phyloP scores from a whole-genome alignment of 352 stramenopile species.

The Phytophthora boehmeriae region DNA sequence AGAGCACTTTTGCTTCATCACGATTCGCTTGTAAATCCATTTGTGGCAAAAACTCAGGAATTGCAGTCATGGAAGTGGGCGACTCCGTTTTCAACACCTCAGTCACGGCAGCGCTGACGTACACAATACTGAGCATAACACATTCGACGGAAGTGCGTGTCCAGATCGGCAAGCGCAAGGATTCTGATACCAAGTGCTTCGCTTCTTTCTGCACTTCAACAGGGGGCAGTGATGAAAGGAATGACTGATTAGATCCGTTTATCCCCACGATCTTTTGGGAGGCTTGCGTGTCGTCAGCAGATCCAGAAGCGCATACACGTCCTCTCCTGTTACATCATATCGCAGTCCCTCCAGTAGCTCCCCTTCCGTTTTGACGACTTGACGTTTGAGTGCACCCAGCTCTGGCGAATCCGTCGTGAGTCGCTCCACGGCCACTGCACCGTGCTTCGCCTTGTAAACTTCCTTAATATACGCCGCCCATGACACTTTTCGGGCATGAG shows the following conservation, averaged over 20 bases:
- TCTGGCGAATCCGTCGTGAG: constrained; percentile 42
- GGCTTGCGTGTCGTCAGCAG: constrained; percentile 55
- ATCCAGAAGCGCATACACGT: constrained; percentile 79
- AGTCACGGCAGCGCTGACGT: constrained; percentile 64
- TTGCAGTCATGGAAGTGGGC: constrained; percentile 5
- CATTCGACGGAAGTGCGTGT: constrained; percentile 64
- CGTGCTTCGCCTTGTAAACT: constrained; percentile 71
- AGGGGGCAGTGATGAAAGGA: constrained; percentile 34
- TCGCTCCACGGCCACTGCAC: constrained; percentile 19
- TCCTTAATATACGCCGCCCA: constrained; percentile 74
- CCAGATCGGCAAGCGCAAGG: constrained; percentile 67
- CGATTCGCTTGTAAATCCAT: constrained; percentile 50
- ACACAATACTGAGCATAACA: constrained; percentile 69
- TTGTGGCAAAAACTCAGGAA: constrained; percentile 55
- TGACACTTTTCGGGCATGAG: constrained; percentile 57
- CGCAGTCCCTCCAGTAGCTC: constrained; percentile 76
- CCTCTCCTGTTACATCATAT: constrained; percentile 75
- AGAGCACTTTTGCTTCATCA: constrained; percentile 48
- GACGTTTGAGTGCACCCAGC: constrained; percentile 58
- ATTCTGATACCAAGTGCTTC: constrained; percentile 64
- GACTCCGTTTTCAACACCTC: constrained; percentile 32
- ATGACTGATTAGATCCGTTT: constrained; percentile 16
- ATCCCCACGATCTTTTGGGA: constrained; percentile 41
- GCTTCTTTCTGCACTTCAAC: constrained; percentile 69
- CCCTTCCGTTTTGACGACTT: constrained; percentile 63